These are phyloP conservation scores for Ceriops zippeliana DNA, from an alignment of 345 rosid genomes.

Conservation along the genomic window DNA sequence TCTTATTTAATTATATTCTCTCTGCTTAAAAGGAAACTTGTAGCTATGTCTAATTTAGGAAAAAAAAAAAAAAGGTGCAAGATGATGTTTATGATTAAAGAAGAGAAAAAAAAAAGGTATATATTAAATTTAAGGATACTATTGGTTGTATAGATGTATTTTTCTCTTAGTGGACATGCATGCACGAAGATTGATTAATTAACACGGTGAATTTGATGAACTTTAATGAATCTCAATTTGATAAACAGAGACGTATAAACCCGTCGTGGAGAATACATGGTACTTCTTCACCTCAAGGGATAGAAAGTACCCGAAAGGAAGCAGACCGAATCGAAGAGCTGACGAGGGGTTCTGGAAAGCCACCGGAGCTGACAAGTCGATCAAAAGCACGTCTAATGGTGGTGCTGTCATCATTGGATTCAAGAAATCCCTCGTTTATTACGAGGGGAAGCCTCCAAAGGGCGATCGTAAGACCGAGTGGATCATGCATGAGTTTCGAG, in stretches of 20 bases:
- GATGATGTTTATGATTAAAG: no score
- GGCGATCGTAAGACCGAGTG: constrained; percentile 25
- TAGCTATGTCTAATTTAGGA: no score
- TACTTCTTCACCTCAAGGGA: constrained; percentile 24
- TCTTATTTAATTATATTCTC: no score
- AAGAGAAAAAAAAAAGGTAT: no score
- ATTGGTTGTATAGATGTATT: no score
- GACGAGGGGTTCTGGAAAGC: constrained; percentile 28
- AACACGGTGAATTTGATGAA: no score
- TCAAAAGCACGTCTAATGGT: not conserved
- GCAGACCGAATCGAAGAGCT: constrained; percentile 19
- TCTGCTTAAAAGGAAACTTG: no score
- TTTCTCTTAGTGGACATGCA: no score
- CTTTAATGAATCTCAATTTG: not conserved
- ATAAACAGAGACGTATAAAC: constrained; percentile 3
- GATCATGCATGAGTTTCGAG: constrained; percentile 29
- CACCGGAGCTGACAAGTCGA: constrained; percentile 2
- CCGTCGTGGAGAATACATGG: constrained; percentile 11
- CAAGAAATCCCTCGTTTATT: constrained; percentile 17
- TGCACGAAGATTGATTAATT: no score
- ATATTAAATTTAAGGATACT: no score
- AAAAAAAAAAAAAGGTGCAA: no score
- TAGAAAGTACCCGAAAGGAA: constrained; percentile 20
- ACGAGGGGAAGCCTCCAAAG: constrained; percentile 11
- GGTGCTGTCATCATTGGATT: constrained; percentile 1